Evolutionary conservation across 83 land plant species (phyloP).

Genomic region (Isoetes engelmannii): DNA sequence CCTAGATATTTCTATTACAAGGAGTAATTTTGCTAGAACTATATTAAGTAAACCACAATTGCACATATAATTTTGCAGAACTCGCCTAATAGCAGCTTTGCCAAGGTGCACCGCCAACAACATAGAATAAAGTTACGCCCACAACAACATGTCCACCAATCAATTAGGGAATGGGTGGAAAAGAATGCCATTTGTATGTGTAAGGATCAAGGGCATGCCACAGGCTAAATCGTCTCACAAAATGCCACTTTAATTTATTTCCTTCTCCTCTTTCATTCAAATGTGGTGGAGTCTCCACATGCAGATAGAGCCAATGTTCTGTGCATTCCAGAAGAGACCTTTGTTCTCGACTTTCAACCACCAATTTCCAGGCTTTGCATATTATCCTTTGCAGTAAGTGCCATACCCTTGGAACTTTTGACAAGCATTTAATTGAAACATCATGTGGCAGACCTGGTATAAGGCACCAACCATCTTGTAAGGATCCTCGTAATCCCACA

Average conservation of each 20-base stretch:
- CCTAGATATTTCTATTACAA: too few species aligned
- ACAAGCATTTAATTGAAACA: neutral
- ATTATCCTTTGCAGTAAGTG: neutral
- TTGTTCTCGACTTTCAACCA: neutral
- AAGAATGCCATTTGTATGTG: slow-evolving; percentile 1
- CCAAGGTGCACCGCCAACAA: slow-evolving; percentile 9
- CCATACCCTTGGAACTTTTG: neutral
- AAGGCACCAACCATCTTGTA: neutral
- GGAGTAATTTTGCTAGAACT: too few species aligned
- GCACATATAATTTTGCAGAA: too few species aligned
- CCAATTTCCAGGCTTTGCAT: neutral
- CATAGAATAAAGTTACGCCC: neutral
- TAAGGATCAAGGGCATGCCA: slow-evolving; percentile 12
- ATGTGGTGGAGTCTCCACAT: slow-evolving; percentile 2
- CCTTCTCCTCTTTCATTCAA: neutral
- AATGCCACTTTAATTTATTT: neutral
- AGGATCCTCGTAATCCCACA: too few species aligned
- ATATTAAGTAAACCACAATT: too few species aligned
- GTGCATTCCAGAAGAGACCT: neutral
- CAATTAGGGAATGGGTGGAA: slow-evolving; percentile 1
- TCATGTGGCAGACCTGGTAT: slow-evolving; percentile 11
- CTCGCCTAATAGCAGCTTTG: slow-evolving; percentile 4
- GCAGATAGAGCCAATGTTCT: slow-evolving; percentile 4
- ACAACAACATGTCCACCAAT: neutral
- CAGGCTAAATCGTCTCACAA: slow-evolving; percentile 3